phyloP scores from a whole-genome alignment of 2,329 filamentous ascomycete genomes.

The Penicillium occitanis region DNA sequence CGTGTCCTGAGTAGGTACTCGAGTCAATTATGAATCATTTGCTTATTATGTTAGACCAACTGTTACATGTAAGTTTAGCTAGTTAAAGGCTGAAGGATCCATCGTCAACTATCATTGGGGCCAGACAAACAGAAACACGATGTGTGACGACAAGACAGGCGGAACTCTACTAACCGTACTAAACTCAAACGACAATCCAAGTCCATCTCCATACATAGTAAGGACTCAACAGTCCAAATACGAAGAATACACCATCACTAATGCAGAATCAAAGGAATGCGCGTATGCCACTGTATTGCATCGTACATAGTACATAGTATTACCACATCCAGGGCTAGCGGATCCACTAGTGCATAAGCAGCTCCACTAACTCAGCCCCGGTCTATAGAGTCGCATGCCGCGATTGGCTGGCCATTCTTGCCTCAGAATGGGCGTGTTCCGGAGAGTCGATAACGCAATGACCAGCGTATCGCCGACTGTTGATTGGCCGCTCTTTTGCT shows the following conservation, averaged over 20 bases:
- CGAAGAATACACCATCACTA: not conserved
- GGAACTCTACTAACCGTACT: not conserved
- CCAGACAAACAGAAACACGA: not conserved
- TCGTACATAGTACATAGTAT: not conserved
- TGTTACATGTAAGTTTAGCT: slow-evolving; percentile 1
- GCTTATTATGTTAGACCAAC: not conserved
- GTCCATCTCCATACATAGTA: not conserved
- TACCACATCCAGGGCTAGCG: not conserved
- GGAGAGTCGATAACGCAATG: slow-evolving; percentile 12
- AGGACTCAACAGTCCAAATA: not conserved
- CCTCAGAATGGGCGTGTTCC: slow-evolving; percentile 12
- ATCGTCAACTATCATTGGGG: not conserved
- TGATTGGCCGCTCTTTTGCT: not conserved
- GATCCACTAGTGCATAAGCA: not conserved
- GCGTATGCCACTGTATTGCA: not conserved
- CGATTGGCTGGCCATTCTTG: slow-evolving; percentile 10
- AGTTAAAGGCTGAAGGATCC: not conserved
- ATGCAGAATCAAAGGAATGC: not conserved
- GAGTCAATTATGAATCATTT: not conserved
- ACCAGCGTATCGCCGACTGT: not conserved
- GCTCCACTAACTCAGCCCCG: not conserved
- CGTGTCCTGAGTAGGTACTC: not conserved
- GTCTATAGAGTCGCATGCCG: not conserved
- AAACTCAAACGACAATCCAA: not conserved
- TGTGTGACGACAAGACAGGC: slow-evolving; percentile 5